Evolutionary conservation across 257 asterid genomes (phyloP).

Genomic region (Primulina tabacum): DNA sequence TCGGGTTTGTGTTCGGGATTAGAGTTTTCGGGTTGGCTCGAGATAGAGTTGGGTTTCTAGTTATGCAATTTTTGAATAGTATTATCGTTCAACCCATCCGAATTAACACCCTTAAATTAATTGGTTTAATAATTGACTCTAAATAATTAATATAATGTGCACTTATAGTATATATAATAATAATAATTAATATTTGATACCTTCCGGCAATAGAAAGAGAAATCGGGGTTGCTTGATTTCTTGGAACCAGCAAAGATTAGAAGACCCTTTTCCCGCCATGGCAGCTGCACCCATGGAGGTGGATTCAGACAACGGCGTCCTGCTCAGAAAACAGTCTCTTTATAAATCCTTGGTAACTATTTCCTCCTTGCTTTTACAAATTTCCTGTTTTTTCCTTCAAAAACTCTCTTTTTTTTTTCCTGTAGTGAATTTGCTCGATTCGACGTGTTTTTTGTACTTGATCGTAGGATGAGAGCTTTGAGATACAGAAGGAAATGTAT

Average conservation of each 20-base stretch:
- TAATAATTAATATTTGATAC: no score
- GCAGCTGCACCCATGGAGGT: conserved; percentile 58
- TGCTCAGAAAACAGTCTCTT: conserved; percentile 60
- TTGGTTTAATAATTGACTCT: no score
- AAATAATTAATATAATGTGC: no score
- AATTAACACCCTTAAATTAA: no score
- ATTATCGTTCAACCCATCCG: no score
- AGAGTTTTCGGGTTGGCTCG: no score
- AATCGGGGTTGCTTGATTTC: no score
- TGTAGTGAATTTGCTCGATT: neutral
- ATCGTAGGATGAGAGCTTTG: conserved; percentile 67
- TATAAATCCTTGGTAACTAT: conserved; percentile 61
- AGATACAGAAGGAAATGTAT: conserved; percentile 69
- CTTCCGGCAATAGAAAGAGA: no score
- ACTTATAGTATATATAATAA: no score
- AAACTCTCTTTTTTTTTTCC: conserved; percentile 5
- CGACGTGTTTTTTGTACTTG: neutral
- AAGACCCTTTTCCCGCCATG: conserved; percentile 62
- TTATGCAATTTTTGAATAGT: no score
- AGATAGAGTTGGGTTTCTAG: no score
- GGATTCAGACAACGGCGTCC: conserved; percentile 39
- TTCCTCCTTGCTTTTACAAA: neutral
- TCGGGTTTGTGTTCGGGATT: no score
- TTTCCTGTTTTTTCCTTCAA: neutral
- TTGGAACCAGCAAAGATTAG: neutral